Evolutionary conservation across 2,329 filamentous ascomycete genomes (phyloP).

Genomic region (Cladosporium oxysporum): DNA sequence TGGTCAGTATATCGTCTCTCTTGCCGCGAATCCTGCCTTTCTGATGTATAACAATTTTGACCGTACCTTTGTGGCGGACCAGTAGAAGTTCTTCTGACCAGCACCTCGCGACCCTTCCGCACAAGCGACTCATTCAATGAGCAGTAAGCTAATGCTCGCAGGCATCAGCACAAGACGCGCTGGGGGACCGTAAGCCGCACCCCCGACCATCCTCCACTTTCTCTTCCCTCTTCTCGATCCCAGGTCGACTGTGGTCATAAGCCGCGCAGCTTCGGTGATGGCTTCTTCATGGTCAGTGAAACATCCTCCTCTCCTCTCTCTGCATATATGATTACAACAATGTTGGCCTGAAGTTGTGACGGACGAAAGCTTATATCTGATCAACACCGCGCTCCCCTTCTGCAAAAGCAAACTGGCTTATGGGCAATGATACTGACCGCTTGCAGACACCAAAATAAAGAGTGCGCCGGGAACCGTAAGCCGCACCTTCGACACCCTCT

Average conservation of each 20-base stretch:
- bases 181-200: not conserved
- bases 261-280: not conserved
- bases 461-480: not conserved
- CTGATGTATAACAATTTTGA: not conserved
- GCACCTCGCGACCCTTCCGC: not conserved
- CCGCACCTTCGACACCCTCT: not conserved
- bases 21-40: not conserved
- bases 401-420: not conserved
- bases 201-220: not conserved
- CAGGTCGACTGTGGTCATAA: not conserved
- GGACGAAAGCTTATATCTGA: not conserved
- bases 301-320: not conserved
- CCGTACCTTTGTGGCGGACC: not conserved
- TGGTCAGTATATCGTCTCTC: not conserved
- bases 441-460: not conserved
- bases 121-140: not conserved
- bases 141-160: not conserved
- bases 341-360: not conserved
- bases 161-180: not conserved
- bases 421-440: not conserved
- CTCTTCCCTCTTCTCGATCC: not conserved
- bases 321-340: not conserved
- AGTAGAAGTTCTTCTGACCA: not conserved
- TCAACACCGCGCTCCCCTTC: not conserved
- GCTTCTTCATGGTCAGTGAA: not conserved